These are phyloP conservation scores for Aristolochia californica DNA, from an alignment of 164 flowering plant species.

Conservation along the genomic window DNA sequence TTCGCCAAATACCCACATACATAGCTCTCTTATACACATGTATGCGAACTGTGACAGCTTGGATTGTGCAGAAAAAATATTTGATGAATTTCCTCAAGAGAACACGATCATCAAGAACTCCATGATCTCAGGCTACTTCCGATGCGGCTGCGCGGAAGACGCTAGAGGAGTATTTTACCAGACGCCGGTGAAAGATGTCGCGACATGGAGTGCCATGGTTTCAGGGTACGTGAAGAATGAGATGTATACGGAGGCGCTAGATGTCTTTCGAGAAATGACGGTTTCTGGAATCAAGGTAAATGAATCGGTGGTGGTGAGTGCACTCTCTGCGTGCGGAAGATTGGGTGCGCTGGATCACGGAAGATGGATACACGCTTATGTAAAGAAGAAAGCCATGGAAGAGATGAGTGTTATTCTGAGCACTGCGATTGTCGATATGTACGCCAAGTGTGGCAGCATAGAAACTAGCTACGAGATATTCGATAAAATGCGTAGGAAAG, in stretches of 20 bases:
- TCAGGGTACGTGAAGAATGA: conserved; percentile 26
- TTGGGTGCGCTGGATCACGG: conserved; percentile 29
- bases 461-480: conserved; percentile 16
- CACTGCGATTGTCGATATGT: conserved; percentile 67
- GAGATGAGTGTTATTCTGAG: conserved; percentile 21
- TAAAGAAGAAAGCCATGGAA: conserved; percentile 5
- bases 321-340: conserved; percentile 26
- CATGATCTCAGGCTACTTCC: conserved; percentile 25
- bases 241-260: conserved; percentile 20
- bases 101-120: conserved; percentile 22
- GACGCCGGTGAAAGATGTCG: conserved; percentile 22
- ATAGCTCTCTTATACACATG: conserved; percentile 27
- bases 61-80: conserved; percentile 15
- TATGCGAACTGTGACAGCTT: conserved; percentile 16
- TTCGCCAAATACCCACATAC: conserved; percentile 14
- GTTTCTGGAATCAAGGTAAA: conserved; percentile 10
- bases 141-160: conserved; percentile 14
- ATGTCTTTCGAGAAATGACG: conserved; percentile 24
- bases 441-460: conserved; percentile 48
- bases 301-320: conserved; percentile 27
- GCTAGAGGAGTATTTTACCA: conserved; percentile 22
- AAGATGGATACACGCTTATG: conserved; percentile 26
- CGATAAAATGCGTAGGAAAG: conserved; percentile 16
- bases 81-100: conserved; percentile 7
- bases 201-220: conserved; percentile 38